Percentiles rank a stretch among this genome's conserved stretches.
phyloP scores from a whole-genome alignment of 2,329 filamentous ascomycete genomes.

The Fusarium zealandicum region DNA sequence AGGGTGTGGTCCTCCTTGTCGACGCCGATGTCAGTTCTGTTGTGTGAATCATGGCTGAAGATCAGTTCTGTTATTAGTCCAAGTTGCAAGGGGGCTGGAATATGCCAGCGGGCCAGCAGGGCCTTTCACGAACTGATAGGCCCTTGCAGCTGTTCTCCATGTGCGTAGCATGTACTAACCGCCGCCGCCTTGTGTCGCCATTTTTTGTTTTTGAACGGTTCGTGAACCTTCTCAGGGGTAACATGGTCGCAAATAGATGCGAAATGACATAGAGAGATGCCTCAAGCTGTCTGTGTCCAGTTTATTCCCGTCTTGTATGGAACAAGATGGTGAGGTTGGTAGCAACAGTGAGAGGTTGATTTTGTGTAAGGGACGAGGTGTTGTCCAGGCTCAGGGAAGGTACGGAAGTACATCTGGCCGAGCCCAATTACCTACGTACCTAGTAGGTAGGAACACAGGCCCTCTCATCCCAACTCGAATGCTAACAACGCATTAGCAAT shows the following conservation, averaged over 20 bases:
- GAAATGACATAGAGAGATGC: background rate
- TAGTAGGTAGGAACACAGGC: conserved; percentile 2
- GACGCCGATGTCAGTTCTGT: conserved; percentile 3
- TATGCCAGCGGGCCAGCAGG: conserved; percentile 10
- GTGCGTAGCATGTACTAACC: conserved; percentile 13
- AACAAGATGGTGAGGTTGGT: background rate
- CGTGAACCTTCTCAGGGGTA: conserved; percentile 3
- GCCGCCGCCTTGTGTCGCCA: conserved; percentile 6
- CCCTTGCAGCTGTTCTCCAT: conserved; percentile 2
- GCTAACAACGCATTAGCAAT: conserved; percentile 14
- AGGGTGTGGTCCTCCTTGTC: conserved; percentile 19
- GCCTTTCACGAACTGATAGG: conserved; percentile 7
- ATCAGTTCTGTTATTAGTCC: conserved; percentile 16
- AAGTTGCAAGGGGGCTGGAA: conserved; percentile 30
- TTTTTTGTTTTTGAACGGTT: conserved; percentile 16
- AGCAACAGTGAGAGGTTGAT: background rate
- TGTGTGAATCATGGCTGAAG: conserved; percentile 14
- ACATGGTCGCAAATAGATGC: background rate
- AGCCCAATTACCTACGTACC: too few relatives aligned
- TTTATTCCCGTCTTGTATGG: background rate
- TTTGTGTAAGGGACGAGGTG: background rate
- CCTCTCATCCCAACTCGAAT: conserved; percentile 8
- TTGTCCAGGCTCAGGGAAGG: background rate
- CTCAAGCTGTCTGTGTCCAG: background rate
- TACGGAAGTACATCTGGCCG: conserved; percentile 24